Percentiles rank a stretch among this genome's conserved stretches.
Conservation (phyloP, 441 rosid species). For the Manihot esculenta region DNA sequence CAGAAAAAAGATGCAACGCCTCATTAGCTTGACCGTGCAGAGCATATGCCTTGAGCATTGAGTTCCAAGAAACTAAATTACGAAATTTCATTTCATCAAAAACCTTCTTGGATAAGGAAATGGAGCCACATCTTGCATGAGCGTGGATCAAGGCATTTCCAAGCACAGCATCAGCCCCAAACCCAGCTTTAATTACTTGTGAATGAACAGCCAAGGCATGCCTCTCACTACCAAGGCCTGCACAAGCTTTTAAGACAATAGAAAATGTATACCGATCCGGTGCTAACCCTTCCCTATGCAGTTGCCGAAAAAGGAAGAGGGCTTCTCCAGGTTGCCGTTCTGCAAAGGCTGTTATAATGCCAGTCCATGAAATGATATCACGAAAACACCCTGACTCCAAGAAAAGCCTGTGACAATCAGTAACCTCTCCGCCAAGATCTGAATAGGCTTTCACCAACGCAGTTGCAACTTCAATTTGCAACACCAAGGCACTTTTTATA, state of each 20-base stretch:
- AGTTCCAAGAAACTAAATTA: slow-evolving; percentile 73
- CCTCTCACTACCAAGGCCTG: slow-evolving; percentile 58
- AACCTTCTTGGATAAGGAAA: slow-evolving; percentile 53
- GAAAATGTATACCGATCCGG: slow-evolving; percentile 82
- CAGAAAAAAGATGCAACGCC: slow-evolving; percentile 45
- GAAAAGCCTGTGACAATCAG: slow-evolving; percentile 58
- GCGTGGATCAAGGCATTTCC: slow-evolving; percentile 74
- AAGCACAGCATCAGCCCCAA: slow-evolving; percentile 50
- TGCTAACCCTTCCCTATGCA: slow-evolving; percentile 38
- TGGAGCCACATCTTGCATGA: slow-evolving; percentile 63
- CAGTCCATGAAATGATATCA: slow-evolving; percentile 73
- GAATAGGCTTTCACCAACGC: slow-evolving; percentile 78
- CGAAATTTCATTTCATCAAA: slow-evolving; percentile 50
- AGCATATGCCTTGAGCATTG: slow-evolving; percentile 70
- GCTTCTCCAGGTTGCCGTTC: slow-evolving; percentile 60
- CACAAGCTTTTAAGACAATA: slow-evolving; percentile 75
- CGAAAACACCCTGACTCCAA: slow-evolving; percentile 36
- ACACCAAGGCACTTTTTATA: slow-evolving; percentile 50
- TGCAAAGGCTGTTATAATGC: slow-evolving; percentile 65
- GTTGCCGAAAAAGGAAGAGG: slow-evolving; percentile 53
- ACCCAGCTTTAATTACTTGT: slow-evolving; percentile 54
- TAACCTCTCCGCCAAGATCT: slow-evolving; percentile 46
- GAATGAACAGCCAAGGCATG: slow-evolving; percentile 57
- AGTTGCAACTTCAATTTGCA: slow-evolving; percentile 59
- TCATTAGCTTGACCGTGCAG: slow-evolving; percentile 69